Conservation (phyloP, 202 grass and related monocot genomes). For the Carex arenaria region DNA sequence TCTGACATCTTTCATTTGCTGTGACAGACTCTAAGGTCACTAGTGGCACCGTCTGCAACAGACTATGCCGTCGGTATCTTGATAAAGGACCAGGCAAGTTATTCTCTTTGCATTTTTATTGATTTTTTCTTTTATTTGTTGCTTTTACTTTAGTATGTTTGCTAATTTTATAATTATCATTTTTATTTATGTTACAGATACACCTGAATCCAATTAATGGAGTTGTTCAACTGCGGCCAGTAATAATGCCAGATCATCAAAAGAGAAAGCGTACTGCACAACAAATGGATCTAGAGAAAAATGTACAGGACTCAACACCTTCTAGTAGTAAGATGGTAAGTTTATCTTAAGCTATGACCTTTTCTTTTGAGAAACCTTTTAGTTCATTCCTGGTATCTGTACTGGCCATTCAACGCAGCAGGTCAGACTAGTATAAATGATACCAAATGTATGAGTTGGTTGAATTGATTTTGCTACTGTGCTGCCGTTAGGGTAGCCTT, state of each 20-base stretch:
- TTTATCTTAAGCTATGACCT: neutral
- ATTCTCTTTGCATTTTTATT: neutral
- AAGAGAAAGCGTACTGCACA: conserved; percentile 17
- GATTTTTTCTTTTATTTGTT: conserved; percentile 10
- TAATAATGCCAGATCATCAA: conserved; percentile 26
- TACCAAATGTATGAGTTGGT: neutral
- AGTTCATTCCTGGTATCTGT: neutral
- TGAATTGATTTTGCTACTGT: neutral
- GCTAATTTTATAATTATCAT: conserved; percentile 4
- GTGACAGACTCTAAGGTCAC: conserved; percentile 69
- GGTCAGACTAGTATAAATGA: neutral
- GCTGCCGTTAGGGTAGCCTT: neutral
- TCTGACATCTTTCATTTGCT: conserved; percentile 18
- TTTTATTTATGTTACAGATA: conserved; percentile 49
- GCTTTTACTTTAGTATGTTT: conserved; percentile 1
- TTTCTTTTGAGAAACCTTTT: neutral
- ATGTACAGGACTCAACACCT: neutral
- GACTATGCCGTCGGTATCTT: conserved; percentile 78
- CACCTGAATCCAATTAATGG: conserved; percentile 82
- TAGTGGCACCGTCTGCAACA: conserved; percentile 40
- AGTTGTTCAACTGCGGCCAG: conserved; percentile 62
- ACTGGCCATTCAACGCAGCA: neutral
- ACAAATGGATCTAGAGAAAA: conserved; percentile 10
- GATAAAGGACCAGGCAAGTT: conserved; percentile 64
- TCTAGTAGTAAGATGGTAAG: conserved; percentile 21